phyloP scores from a whole-genome alignment of 495 filamentous ascomycete genomes.

The Neurospora sp. region DNA sequence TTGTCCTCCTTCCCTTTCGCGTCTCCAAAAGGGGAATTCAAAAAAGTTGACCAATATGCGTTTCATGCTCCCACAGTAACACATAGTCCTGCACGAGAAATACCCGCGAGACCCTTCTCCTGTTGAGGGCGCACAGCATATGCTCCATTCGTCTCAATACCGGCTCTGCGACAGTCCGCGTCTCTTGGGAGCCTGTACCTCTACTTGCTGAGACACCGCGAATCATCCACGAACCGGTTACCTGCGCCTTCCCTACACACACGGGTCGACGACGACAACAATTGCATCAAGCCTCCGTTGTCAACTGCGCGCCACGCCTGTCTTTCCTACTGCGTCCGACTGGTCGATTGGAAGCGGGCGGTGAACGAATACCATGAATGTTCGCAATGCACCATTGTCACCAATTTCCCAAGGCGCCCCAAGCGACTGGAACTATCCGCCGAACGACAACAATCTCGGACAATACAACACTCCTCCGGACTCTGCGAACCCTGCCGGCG shows the following conservation, averaged over 20 bases:
- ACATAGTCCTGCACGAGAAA: neutral
- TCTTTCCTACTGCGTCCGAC: neutral
- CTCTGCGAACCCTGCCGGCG: constrained; percentile 51
- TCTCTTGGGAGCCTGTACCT: neutral
- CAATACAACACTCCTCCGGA: constrained; percentile 61
- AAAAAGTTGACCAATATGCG: neutral
- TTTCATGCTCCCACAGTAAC: neutral
- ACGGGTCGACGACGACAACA: neutral
- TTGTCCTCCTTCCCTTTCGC: neutral
- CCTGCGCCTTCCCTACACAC: neutral
- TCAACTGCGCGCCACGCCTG: neutral
- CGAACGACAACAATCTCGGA: constrained; percentile 44
- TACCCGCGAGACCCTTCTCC: neutral
- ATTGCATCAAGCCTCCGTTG: neutral
- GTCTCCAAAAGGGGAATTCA: neutral
- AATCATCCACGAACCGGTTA: neutral
- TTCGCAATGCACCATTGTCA: constrained; percentile 58
- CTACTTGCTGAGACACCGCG: neutral
- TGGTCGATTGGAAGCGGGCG: neutral
- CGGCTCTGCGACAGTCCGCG: neutral
- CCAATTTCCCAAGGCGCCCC: constrained; percentile 64
- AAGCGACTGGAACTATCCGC: constrained; percentile 83
- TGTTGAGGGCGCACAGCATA: neutral
- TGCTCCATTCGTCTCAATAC: neutral
- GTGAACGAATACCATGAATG: constrained; percentile 32